Evolutionary conservation across 2,329 filamentous ascomycete genomes (phyloP).

Genomic region (Nemania sp.): DNA sequence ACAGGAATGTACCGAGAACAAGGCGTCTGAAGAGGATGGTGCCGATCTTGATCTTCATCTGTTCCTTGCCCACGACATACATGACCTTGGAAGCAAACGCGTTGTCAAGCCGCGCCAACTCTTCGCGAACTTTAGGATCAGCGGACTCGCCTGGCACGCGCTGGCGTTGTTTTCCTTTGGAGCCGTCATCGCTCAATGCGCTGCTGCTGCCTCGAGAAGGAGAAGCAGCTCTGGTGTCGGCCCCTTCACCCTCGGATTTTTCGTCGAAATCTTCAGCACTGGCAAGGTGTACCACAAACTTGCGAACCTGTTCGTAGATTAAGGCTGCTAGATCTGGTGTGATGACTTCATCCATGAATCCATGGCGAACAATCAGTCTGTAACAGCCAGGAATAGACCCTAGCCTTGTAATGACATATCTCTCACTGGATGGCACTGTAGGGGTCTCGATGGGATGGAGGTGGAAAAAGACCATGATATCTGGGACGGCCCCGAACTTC

Average conservation of each 20-base stretch:
- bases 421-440: slow-evolving; percentile 52
- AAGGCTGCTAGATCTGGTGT: slow-evolving; percentile 64
- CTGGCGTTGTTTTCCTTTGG: slow-evolving; percentile 15
- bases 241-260: slow-evolving; percentile 13
- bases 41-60: slow-evolving; percentile 53
- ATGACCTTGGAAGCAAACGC: slow-evolving; percentile 54
- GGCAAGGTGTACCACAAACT: slow-evolving; percentile 48
- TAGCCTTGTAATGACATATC: slow-evolving; percentile 51
- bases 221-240: slow-evolving; percentile 6
- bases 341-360: slow-evolving; percentile 73
- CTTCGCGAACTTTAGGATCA: slow-evolving; percentile 38
- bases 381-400: slow-evolving; percentile 64
- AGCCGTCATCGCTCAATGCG: slow-evolving; percentile 7
- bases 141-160: slow-evolving; percentile 28
- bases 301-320: slow-evolving; percentile 61
- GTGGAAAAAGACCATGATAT: slow-evolving; percentile 75
- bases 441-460: slow-evolving; percentile 66
- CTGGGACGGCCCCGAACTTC: slow-evolving; percentile 69
- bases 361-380: slow-evolving; percentile 69
- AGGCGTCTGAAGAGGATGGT: slow-evolving; percentile 47
- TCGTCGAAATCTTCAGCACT: slow-evolving; percentile 17
- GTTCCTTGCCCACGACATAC: slow-evolving; percentile 65
- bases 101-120: slow-evolving; percentile 49
- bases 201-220: slow-evolving; percentile 12
- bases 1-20: slow-evolving; percentile 61